Percentiles rank a stretch among this genome's conserved stretches.
phyloP scores from a whole-genome alignment of 345 rosid genomes.

The Euphorbia peplus region DNA sequence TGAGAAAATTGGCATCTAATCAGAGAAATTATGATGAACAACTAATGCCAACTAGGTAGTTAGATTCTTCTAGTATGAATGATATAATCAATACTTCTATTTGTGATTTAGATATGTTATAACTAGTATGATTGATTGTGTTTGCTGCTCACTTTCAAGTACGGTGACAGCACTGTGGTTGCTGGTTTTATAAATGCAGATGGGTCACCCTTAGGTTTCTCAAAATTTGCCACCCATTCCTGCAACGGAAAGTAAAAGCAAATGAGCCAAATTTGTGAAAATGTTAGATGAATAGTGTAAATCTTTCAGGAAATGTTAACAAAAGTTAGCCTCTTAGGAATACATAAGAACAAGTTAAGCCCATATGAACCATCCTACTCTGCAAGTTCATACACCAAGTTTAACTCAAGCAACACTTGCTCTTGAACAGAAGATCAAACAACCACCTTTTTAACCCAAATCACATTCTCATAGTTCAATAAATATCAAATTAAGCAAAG shows the following conservation, averaged over 20 bases:
- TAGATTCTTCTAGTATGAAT: constrained; percentile 1
- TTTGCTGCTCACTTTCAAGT: constrained; percentile 68
- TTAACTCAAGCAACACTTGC: neutral
- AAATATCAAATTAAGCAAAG: neutral
- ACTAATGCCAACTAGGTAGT: neutral
- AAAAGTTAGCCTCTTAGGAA: neutral
- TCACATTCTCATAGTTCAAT: neutral
- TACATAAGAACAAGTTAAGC: neutral
- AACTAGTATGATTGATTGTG: neutral
- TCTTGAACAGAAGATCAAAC: neutral
- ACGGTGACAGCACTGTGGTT: constrained; percentile 87
- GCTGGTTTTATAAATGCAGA: constrained; percentile 82
- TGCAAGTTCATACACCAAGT: neutral
- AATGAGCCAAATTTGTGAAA: neutral
- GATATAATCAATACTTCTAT: neutral
- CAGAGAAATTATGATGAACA: neutral
- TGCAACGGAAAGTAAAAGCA: constrained; percentile 23
- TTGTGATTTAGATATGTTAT: constrained; percentile 17
- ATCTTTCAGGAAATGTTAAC: neutral
- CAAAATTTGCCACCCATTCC: constrained; percentile 94
- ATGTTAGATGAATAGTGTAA: neutral
- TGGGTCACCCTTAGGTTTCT: constrained; percentile 96
- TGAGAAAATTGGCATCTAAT: constrained; percentile 6
- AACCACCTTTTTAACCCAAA: neutral
- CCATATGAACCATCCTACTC: too few species aligned